phyloP scores from a whole-genome alignment of 495 filamentous ascomycete genomes.

The Hypoxylon crocopeplum region DNA sequence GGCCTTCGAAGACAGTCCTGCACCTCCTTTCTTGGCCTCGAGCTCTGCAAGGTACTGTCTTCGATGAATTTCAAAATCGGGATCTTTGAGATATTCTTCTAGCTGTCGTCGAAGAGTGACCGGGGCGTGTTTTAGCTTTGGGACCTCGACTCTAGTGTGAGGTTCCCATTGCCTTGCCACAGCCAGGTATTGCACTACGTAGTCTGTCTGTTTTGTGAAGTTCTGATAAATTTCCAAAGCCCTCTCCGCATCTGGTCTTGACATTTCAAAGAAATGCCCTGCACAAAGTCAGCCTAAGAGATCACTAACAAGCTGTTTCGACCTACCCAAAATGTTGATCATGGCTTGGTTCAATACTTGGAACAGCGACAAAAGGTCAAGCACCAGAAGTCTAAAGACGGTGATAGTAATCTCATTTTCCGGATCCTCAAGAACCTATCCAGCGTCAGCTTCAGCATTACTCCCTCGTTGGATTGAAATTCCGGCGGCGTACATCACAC shows the following conservation, averaged over 20 bases:
- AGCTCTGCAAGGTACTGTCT: slow-evolving; percentile 88
- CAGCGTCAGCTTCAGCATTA: slow-evolving; percentile 19
- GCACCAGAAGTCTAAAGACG: slow-evolving; percentile 90
- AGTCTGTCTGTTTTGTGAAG: slow-evolving; percentile 91
- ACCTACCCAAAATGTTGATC: slow-evolving; percentile 92
- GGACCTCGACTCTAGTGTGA: slow-evolving; percentile 90
- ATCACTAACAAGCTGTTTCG: background rate
- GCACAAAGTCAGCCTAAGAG: slow-evolving; percentile 20
- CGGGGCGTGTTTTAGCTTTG: slow-evolving; percentile 96
- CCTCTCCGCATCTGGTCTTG: slow-evolving; percentile 87
- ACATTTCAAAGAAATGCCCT: slow-evolving; percentile 99
- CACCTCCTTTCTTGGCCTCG: slow-evolving; percentile 73
- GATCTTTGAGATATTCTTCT: slow-evolving; percentile 94
- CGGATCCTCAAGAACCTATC: slow-evolving; percentile 82
- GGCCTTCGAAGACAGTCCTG: slow-evolving; percentile 42
- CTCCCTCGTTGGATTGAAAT: background rate
- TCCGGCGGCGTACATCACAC: slow-evolving; percentile 75
- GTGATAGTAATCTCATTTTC: slow-evolving; percentile 98
- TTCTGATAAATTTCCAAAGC: slow-evolving; percentile 92
- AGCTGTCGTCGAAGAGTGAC: slow-evolving; percentile 86
- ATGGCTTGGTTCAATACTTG: slow-evolving; percentile 96
- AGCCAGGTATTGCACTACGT: slow-evolving; percentile 87
- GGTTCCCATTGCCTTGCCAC: slow-evolving; percentile 88
- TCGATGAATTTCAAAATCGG: slow-evolving; percentile 93
- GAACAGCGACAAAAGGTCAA: slow-evolving; percentile 90